phyloP scores from a whole-genome alignment of 2,329 filamentous ascomycete genomes.

The Proliferodiscus dingleyae region DNA sequence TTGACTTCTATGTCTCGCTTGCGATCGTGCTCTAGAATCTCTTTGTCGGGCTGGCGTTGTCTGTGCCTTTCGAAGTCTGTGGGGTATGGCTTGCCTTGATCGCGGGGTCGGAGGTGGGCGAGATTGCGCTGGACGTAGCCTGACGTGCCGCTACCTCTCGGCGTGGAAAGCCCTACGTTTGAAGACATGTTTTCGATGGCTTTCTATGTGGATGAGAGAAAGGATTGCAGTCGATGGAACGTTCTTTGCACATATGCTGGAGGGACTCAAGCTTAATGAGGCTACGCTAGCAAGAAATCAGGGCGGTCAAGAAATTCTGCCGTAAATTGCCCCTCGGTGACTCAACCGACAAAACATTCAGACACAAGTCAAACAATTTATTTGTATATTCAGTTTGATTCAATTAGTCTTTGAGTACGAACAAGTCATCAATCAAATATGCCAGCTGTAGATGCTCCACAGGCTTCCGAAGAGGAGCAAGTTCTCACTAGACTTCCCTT shows the following conservation, averaged over 20 bases:
- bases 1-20: constrained; percentile 89
- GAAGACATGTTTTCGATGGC: constrained; percentile 80
- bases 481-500: constrained; percentile 54
- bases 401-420: not conserved
- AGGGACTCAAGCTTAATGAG: too few species aligned
- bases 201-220: constrained; percentile 47
- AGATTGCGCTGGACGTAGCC: constrained; percentile 97
- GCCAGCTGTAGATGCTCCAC: constrained; percentile 22
- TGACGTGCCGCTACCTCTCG: constrained; percentile 90
- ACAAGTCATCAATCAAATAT: constrained; percentile 13
- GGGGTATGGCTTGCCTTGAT: constrained; percentile 59
- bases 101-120: constrained; percentile 80
- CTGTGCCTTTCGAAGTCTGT: constrained; percentile 68
- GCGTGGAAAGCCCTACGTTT: constrained; percentile 93
- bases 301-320: not conserved
- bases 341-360: not conserved
- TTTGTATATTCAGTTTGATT: not conserved
- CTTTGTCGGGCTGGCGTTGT: constrained; percentile 81
- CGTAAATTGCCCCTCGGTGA: constrained; percentile 8
- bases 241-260: not conserved
- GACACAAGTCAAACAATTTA: not conserved
- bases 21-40: constrained; percentile 90
- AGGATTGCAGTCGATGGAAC: constrained; percentile 1
- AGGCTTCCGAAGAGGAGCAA: constrained; percentile 13
- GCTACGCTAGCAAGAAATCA: constrained; percentile 1